Base-by-base conservation (phyloP, 83 land plant species). In the Picea abies region DNA sequence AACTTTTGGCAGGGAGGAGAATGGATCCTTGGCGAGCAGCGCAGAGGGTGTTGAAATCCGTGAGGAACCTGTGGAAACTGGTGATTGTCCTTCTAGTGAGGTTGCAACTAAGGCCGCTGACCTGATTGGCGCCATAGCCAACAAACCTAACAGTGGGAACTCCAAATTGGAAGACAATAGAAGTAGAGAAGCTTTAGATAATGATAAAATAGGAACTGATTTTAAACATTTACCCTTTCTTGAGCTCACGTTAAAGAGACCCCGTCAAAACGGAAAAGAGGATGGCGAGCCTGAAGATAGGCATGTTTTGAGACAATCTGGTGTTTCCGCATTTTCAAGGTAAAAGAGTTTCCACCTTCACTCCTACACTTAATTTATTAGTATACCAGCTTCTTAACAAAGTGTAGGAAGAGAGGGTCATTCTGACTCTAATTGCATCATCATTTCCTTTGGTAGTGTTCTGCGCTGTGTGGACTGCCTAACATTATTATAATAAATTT, bases 311-410 rank as follows among this genome's bases (percentile, higher is more conserved):
- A 87, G 85, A 32, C 95, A 84, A 78, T 96, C 99, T 16, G 91
- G 94, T 83, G 81, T 75, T 22, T 96, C 99, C 58, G 99, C 99
- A n/a, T 96, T 96, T 78, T 88, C 96, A 80, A 93, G 96, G 99
- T 96, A 63, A 41, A 76, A 79, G 49, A 77, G 79, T 23, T 39
- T 44, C 58, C 15, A 12, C 58, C 58, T 56, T 56, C 58, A 56
- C 56, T 49, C 3, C 56, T 10, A 49, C 56, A 49, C 58, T 56
- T 56, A 44, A 12, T 52, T 56, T 11, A 11, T 56, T 56, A 56
- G 58, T 2, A 15, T 56, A 56, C 58, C 58, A 56, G 58, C 58
- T 56, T 56, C 58, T 73, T 73, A 73, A 10, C 3, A 3, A 37
- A 37, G 56, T 47, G 49, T 73, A 73, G 44, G 77, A 47, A 44